Conservation (phyloP, 2,329 filamentous ascomycete genomes). For the Penicillium sp. region DNA sequence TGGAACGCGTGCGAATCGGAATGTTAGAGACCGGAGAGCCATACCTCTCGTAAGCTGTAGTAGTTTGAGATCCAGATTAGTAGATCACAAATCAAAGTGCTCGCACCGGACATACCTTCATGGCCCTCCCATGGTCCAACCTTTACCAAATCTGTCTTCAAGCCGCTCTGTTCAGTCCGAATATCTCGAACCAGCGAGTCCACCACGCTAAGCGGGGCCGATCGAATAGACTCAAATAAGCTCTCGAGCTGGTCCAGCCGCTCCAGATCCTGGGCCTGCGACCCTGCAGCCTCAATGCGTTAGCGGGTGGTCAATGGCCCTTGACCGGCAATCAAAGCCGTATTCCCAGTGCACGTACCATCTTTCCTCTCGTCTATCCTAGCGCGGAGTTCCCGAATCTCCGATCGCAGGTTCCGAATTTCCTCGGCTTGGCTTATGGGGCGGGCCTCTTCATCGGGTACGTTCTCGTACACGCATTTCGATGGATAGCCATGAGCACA, state of each 20-base stretch:
- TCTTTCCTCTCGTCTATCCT: conserved; percentile 34
- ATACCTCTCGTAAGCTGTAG: conserved; percentile 28
- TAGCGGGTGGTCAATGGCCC: not conserved
- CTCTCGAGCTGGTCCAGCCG: conserved; percentile 41
- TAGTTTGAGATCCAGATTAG: not conserved
- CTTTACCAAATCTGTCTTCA: conserved; percentile 26
- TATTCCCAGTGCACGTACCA: conserved; percentile 29
- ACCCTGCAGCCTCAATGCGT: conserved; percentile 22
- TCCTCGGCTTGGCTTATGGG: conserved; percentile 47
- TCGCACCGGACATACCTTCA: conserved; percentile 29
- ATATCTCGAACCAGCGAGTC: conserved; percentile 41
- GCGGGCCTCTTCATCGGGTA: conserved; percentile 41
- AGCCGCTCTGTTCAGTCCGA: conserved; percentile 30
- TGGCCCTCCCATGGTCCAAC: conserved; percentile 34
- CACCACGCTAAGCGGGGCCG: conserved; percentile 40
- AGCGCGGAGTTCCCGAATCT: conserved; percentile 41
- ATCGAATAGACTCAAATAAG: conserved; percentile 44
- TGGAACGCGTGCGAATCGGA: conserved; percentile 17
- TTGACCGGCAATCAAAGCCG: not conserved
- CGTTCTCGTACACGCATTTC: conserved; percentile 45
- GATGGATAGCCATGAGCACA: conserved; percentile 49
- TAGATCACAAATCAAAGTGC: not conserved
- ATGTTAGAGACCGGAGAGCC: conserved; percentile 17
- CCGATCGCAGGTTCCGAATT: conserved; percentile 43
- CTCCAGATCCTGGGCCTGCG: conserved; percentile 28